Conservation (phyloP, 139 green algal genomes). For the Choricystis sp. region DNA sequence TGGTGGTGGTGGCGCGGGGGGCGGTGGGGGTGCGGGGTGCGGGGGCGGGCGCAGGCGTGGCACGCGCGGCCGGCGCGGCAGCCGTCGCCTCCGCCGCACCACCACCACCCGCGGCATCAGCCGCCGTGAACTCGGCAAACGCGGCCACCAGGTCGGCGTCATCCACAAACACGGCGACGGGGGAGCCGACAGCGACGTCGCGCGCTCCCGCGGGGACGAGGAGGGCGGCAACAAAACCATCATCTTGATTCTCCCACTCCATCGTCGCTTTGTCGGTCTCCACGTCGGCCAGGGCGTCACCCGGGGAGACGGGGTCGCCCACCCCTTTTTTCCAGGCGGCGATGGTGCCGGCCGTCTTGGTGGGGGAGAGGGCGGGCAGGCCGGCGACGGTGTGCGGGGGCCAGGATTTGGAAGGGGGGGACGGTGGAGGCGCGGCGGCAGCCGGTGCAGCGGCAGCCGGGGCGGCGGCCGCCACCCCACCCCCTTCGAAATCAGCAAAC, state of each 20-base stretch:
- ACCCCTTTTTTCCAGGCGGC: slow-evolving; percentile 60
- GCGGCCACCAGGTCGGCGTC: slow-evolving; percentile 37
- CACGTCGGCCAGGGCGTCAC: slow-evolving; percentile 67
- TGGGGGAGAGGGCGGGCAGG: slow-evolving; percentile 82
- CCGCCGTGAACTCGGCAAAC: slow-evolving; percentile 45
- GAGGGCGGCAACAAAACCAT: slow-evolving; percentile 49
- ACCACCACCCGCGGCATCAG: slow-evolving; percentile 20
- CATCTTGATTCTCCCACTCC: slow-evolving; percentile 38
- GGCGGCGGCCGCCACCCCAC: background rate
- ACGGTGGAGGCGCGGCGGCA: slow-evolving; percentile 4
- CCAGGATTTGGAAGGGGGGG: background rate
- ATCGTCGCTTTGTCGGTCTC: slow-evolving; percentile 86
- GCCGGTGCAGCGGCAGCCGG: background rate
- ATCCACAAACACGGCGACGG: slow-evolving; percentile 54
- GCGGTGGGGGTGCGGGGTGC: background rate
- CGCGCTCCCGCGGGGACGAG: slow-evolving; percentile 31
- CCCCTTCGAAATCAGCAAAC: slow-evolving; percentile 38
- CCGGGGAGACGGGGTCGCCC: slow-evolving; percentile 41
- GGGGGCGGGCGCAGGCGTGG: slow-evolving; percentile 6
- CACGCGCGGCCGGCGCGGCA: slow-evolving; percentile 5
- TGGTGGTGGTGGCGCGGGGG: background rate
- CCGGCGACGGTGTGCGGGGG: slow-evolving; percentile 22
- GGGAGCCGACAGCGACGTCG: slow-evolving; percentile 47
- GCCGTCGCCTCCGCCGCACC: background rate
- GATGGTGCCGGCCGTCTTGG: slow-evolving; percentile 86